A percentile compares a stretch with the other conserved stretches of the same genome.
phyloP scores from a whole-genome alignment of 106 monocot genomes.

The Posidonia australis region DNA sequence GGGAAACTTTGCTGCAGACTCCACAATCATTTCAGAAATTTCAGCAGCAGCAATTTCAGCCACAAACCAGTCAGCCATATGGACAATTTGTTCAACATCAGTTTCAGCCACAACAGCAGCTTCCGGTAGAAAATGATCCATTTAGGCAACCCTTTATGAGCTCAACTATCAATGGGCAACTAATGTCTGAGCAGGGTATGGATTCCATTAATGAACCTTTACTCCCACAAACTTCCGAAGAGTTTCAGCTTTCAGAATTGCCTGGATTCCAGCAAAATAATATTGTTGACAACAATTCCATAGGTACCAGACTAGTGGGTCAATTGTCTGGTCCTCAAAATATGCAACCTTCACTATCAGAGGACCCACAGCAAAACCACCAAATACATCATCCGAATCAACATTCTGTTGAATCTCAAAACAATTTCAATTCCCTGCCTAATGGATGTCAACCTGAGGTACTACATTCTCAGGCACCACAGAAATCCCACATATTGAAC shows the following conservation, averaged over 20 bases:
- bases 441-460: constrained; percentile 39
- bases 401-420: constrained; percentile 34
- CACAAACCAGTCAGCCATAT: constrained; percentile 37
- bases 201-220: constrained; percentile 32
- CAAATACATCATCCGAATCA: constrained; percentile 22
- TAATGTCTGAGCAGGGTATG: constrained; percentile 32
- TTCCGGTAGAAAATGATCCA: constrained; percentile 24
- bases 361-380: constrained; percentile 30
- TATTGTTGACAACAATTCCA: constrained; percentile 19
- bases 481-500: constrained; percentile 24
- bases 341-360: constrained; percentile 31
- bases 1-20: constrained; percentile 32
- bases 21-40: constrained; percentile 42
- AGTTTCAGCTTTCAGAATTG: constrained; percentile 43
- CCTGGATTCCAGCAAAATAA: constrained; percentile 35
- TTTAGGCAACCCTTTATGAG: constrained; percentile 29
- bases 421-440: constrained; percentile 31
- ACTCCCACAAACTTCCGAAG: constrained; percentile 26
- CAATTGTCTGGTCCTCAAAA: constrained; percentile 37
- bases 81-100: constrained; percentile 33
- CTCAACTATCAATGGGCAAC: constrained; percentile 34
- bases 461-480: constrained; percentile 29
- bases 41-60: constrained; percentile 40
- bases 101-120: constrained; percentile 27
- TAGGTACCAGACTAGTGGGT: constrained; percentile 26